Evolutionary conservation across 2,329 filamentous ascomycete genomes (phyloP), one percentile per base, ranked within the genome.

Genomic region (Exophiala calicioides): DNA sequence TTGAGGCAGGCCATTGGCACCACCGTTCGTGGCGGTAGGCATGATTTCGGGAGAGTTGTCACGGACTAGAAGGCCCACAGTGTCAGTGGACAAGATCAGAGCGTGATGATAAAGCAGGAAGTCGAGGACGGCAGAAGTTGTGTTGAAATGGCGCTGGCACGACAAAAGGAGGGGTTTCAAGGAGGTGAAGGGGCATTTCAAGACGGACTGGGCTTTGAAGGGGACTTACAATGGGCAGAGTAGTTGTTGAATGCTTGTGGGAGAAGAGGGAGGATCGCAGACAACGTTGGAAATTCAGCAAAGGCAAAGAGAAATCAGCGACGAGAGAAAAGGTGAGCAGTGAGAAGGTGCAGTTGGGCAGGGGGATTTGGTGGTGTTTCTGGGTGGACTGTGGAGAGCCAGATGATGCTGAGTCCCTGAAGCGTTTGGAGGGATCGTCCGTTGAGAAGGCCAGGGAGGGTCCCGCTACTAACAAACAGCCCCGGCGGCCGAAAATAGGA

Each of bases 1-100:
- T 65, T 72, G 70, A 62, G 70, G 73, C 56, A 71, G 62, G 44
- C 73, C 62, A 61, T 73, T 66, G 65, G 71, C 67, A 60, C 74
- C 65, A 57, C 75, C 69, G 70, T 80, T 72, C 78, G 85, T 85
- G 65, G 65, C 73, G 68, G 65, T 58, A 57, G 54, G 53, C 45
- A 53, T 55, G 12, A 46, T 50, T 29, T 45, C 38, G 52, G 53
- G 52, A 47, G 52, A 54, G 34, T 52, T 33, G 38, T 56, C 23
- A 45, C 44, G 50, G 33, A 51, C 55, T 59, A 50, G 40, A 24
- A 57, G 35, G 9, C 57, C 55, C 53, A 59, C 56, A 18, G 31
- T 51, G 50, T 61, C 30, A 59, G 58, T 46, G 12, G 33, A 31
- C 30, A 19, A 34, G 18, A n/a, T n/a, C n/a, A n/a, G n/a, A n/a